Conservation (phyloP, 768 basidiomycete species). For the Pulveroboletus sp. region DNA sequence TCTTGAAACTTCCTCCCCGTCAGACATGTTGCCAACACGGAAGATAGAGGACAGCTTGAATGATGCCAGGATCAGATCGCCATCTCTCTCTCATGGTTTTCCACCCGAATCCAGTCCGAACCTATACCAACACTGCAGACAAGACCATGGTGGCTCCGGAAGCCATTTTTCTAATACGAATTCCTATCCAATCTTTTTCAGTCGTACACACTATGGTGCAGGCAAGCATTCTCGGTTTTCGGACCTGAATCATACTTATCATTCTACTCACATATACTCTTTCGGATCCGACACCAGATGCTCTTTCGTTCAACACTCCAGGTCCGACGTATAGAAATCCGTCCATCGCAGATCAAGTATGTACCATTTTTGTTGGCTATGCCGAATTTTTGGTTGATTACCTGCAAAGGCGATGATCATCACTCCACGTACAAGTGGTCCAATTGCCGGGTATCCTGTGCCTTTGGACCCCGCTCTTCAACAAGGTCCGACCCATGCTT, state of each 20-base stretch:
- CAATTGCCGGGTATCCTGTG: neutral
- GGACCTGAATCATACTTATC: neutral
- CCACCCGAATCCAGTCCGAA: no score
- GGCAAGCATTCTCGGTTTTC: neutral
- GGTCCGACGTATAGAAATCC: neutral
- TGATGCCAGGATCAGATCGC: neutral
- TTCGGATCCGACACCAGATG: neutral
- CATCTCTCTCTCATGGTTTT: neutral
- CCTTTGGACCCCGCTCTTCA: neutral
- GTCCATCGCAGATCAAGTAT: neutral
- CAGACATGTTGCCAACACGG: rapidly evolving
- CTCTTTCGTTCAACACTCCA: neutral
- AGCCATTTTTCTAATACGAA: neutral
- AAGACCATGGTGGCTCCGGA: no score
- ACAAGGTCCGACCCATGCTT: neutral
- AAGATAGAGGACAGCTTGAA: neutral
- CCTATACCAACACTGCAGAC: no score
- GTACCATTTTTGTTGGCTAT: neutral
- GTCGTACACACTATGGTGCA: neutral
- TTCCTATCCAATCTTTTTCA: neutral
- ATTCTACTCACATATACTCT: neutral
- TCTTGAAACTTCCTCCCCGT: neutral
- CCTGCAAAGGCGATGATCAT: neutral
- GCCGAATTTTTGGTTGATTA: neutral
- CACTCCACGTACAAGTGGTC: neutral